Evolutionary conservation across 2,329 filamentous ascomycete species (phyloP).

Genomic region (Chalara sp.): DNA sequence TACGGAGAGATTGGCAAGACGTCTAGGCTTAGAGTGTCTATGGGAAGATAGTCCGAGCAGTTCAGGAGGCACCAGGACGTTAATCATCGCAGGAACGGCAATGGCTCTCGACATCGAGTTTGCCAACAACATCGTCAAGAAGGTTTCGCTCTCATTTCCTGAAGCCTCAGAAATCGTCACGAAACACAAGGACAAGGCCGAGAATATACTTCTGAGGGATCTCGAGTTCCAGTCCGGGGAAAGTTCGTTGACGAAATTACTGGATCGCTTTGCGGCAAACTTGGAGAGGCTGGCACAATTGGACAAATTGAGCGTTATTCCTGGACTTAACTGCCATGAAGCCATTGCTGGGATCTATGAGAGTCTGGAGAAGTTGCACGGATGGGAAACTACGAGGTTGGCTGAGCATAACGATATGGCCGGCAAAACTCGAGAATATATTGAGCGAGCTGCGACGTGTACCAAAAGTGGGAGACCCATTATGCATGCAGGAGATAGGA

Average conservation of each 20-base stretch:
- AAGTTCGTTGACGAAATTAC: slow-evolving; percentile 60
- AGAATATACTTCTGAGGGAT: slow-evolving; percentile 58
- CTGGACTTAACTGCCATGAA: slow-evolving; percentile 68
- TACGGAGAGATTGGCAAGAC: slow-evolving; percentile 62
- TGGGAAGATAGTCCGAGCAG: slow-evolving; percentile 47
- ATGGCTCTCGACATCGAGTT: slow-evolving; percentile 56
- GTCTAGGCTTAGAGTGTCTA: slow-evolving; percentile 58
- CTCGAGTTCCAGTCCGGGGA: slow-evolving; percentile 52
- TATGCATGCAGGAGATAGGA: slow-evolving; percentile 60
- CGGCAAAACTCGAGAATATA: slow-evolving; percentile 37
- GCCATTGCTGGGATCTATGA: slow-evolving; percentile 68
- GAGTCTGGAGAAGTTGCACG: slow-evolving; percentile 62
- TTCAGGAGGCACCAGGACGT: slow-evolving; percentile 42
- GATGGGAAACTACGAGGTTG: slow-evolving; percentile 59
- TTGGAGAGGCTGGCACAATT: slow-evolving; percentile 61
- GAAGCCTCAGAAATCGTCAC: slow-evolving; percentile 51
- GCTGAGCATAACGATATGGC: slow-evolving; percentile 40
- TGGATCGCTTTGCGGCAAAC: slow-evolving; percentile 66
- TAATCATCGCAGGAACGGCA: slow-evolving; percentile 56
- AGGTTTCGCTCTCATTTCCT: slow-evolving; percentile 56
- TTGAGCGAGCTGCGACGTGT: slow-evolving; percentile 42
- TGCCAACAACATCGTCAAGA: slow-evolving; percentile 53
- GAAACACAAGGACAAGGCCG: slow-evolving; percentile 54
- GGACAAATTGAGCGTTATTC: slow-evolving; percentile 64
- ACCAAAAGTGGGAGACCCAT: slow-evolving; percentile 62